Evolutionary conservation across 345 rosid genomes (phyloP).

Genomic region (Heritiera fomes): DNA sequence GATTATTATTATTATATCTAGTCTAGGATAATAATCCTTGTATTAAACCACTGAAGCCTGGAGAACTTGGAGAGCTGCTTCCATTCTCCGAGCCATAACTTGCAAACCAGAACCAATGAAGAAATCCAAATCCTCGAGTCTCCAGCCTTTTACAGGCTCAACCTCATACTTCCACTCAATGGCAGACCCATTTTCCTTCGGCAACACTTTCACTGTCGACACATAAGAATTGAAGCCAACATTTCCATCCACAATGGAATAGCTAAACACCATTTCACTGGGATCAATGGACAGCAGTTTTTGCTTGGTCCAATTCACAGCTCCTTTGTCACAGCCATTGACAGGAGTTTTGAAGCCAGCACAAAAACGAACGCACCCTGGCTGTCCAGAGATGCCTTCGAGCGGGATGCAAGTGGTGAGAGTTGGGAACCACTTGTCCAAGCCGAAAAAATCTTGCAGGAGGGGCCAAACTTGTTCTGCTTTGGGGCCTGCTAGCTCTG

Average conservation of each 20-base stretch:
- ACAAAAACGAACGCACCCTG: slow-evolving; percentile 56
- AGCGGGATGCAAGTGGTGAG: slow-evolving; percentile 37
- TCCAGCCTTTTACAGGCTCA: slow-evolving; percentile 45
- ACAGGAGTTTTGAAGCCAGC: slow-evolving; percentile 51
- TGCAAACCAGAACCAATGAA: slow-evolving; percentile 39
- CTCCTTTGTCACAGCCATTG: not conserved
- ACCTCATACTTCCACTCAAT: slow-evolving; percentile 51
- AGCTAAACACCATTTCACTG: slow-evolving; percentile 27
- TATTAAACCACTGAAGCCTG: no score
- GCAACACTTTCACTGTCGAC: slow-evolving; percentile 33
- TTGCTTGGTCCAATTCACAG: slow-evolving; percentile 49
- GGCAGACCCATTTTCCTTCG: slow-evolving; percentile 29
- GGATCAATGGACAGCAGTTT: slow-evolving; percentile 42
- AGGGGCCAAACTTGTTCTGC: no score
- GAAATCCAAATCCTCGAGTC: slow-evolving; percentile 36
- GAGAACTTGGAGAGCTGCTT: no score
- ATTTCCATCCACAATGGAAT: slow-evolving; percentile 41
- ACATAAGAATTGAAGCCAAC: slow-evolving; percentile 43
- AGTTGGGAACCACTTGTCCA: slow-evolving; percentile 28
- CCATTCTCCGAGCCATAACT: slow-evolving; percentile 40
- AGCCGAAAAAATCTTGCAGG: no score
- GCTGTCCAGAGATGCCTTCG: slow-evolving; percentile 44
- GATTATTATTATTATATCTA: no score
- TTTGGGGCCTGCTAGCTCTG: no score
- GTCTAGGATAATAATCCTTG: no score